These are phyloP conservation scores for Calonectria fujianensis DNA, from an alignment of 2,329 filamentous ascomycete genomes.

Conservation along the genomic window DNA sequence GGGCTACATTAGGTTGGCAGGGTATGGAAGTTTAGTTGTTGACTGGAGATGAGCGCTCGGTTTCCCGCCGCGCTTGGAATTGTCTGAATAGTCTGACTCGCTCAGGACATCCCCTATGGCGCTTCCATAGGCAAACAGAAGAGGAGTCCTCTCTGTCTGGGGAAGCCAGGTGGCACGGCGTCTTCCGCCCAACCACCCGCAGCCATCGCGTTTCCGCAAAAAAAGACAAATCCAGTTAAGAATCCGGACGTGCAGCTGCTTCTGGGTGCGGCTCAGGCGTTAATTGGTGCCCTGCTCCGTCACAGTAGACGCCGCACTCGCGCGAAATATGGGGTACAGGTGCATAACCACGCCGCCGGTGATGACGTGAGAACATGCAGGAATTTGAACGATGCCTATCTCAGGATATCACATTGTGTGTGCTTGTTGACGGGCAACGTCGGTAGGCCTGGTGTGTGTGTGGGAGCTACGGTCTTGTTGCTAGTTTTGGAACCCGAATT, in stretches of 20 bases:
- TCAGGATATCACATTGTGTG: slow-evolving; percentile 8
- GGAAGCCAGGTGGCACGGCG: slow-evolving; percentile 48
- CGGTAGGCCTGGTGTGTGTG: background rate
- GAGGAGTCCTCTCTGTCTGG: slow-evolving; percentile 44
- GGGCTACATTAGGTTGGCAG: slow-evolving; percentile 45
- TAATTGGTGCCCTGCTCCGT: slow-evolving; percentile 24
- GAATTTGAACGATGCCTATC: slow-evolving; percentile 27
- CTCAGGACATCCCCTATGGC: slow-evolving; percentile 29
- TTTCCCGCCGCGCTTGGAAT: background rate
- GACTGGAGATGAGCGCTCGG: slow-evolving; percentile 16
- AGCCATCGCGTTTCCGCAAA: slow-evolving; percentile 40
- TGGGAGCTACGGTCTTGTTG: slow-evolving; percentile 23
- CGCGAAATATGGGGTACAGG: slow-evolving; percentile 17
- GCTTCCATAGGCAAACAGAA: slow-evolving; percentile 24
- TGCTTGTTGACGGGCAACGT: background rate
- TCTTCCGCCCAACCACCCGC: slow-evolving; percentile 45
- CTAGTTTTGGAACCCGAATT: slow-evolving; percentile 33
- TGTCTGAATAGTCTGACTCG: slow-evolving; percentile 39
- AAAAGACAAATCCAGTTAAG: slow-evolving; percentile 37
- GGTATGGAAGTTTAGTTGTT: slow-evolving; percentile 38
- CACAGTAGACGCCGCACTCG: slow-evolving; percentile 20
- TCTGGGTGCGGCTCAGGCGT: slow-evolving; percentile 32
- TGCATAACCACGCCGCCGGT: slow-evolving; percentile 22
- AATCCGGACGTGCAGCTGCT: slow-evolving; percentile 27
- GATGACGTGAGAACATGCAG: slow-evolving; percentile 19